Evolutionary conservation across 306 rosid species (phyloP).

Genomic region (Bauhinia variegata): DNA sequence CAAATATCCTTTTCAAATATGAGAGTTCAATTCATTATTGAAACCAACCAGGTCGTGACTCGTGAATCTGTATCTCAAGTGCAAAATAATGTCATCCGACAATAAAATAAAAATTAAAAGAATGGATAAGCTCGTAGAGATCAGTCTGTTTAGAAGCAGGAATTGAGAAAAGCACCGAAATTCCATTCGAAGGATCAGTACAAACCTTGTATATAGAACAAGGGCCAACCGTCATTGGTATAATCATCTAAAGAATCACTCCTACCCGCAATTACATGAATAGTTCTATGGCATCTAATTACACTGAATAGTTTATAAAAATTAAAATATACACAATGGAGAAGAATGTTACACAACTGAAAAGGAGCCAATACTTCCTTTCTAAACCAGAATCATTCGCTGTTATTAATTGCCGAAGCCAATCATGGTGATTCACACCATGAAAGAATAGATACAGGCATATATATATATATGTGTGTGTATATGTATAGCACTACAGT

Average conservation of each 20-base stretch:
- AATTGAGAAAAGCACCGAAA: no score
- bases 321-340: conserved; percentile 34
- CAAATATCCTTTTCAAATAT: conserved; percentile 1
- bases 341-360: conserved; percentile 38
- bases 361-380: conserved; percentile 44
- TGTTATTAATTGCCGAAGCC: conserved; percentile 34
- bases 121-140: neutral
- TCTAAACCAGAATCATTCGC: conserved; percentile 31
- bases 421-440: conserved; percentile 45
- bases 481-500: conserved; percentile 40
- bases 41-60: neutral
- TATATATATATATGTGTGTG: conserved; percentile 22
- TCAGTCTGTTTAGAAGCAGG: no score
- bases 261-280: conserved; percentile 28
- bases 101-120: neutral
- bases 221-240: conserved; percentile 20
- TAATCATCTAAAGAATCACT: conserved; percentile 19
- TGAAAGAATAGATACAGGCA: conserved; percentile 57
- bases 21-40: neutral
- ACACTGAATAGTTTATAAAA: conserved; percentile 39
- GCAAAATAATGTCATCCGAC: neutral
- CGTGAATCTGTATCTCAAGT: neutral
- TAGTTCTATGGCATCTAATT: no score
- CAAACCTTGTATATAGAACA: no score
- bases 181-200: no score